Percentiles rank a stretch among this genome's conserved stretches.
Evolutionary conservation across 108 stramenopile species (phyloP).

Genomic region (Nitzschia palea): DNA sequence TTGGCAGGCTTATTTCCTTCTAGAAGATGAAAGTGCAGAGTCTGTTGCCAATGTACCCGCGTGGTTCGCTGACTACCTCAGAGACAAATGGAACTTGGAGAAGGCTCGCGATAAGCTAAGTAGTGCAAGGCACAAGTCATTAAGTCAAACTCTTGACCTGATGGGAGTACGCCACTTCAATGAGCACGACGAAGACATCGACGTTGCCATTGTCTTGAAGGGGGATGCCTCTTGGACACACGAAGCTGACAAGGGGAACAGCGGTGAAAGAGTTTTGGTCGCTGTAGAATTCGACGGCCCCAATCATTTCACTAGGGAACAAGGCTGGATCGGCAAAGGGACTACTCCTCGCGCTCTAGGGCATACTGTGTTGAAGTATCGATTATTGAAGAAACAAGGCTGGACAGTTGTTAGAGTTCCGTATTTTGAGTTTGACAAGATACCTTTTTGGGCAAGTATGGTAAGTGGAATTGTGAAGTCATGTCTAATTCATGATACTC

Average conservation of each 20-base stretch:
- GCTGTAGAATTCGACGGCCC: slow-evolving; percentile 92
- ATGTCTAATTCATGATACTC: too few relatives aligned
- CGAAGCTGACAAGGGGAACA: slow-evolving; percentile 28
- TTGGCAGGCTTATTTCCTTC: slow-evolving; percentile 79
- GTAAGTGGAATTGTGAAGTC: too few relatives aligned
- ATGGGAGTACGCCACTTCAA: slow-evolving; percentile 83
- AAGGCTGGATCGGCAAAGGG: slow-evolving; percentile 29
- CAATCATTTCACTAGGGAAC: slow-evolving; percentile 74
- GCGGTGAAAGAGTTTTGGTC: slow-evolving; percentile 38
- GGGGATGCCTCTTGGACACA: slow-evolving; percentile 68
- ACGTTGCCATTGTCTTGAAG: slow-evolving; percentile 83
- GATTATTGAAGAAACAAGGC: slow-evolving; percentile 78
- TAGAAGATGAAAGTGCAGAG: slow-evolving; percentile 65
- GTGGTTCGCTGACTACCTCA: slow-evolving; percentile 62
- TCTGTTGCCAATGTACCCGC: slow-evolving; percentile 52
- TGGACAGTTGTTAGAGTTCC: slow-evolving; percentile 87
- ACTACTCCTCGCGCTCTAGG: slow-evolving; percentile 68
- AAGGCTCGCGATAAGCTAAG: slow-evolving; percentile 72
- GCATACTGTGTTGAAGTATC: slow-evolving; percentile 82
- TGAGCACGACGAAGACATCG: slow-evolving; percentile 90
- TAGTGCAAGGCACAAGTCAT: slow-evolving; percentile 74
- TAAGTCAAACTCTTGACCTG: slow-evolving; percentile 68
- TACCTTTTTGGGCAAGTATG: slow-evolving; percentile 89
- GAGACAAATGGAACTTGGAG: slow-evolving; percentile 68
- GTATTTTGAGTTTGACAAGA: slow-evolving; percentile 88